Evolutionary conservation across 257 asterid genomes (phyloP).

Genomic region (Rauvolfia tetraphylla): DNA sequence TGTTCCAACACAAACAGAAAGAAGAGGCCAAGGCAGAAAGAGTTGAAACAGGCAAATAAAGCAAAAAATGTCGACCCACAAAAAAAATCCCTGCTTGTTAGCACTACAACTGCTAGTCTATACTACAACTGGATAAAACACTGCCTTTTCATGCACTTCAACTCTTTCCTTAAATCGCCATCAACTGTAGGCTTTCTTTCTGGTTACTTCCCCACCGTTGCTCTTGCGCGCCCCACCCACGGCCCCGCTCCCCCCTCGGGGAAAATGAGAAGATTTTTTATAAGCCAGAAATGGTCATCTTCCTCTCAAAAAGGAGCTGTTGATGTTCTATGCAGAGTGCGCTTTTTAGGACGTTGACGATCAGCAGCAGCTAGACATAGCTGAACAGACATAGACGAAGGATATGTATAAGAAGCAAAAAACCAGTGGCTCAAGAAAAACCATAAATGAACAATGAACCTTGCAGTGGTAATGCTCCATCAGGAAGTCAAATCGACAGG

Average conservation of each 20-base stretch:
- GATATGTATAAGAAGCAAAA: background rate
- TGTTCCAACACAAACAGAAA: background rate
- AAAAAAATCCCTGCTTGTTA: background rate
- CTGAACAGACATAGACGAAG: constrained; percentile 29
- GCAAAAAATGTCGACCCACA: background rate
- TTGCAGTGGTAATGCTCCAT: background rate
- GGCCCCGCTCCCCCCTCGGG: background rate
- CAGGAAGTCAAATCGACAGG: background rate
- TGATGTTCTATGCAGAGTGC: constrained; percentile 40
- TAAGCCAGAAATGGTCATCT: constrained; percentile 1
- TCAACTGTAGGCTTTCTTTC: background rate
- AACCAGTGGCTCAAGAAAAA: background rate
- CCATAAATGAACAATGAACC: background rate
- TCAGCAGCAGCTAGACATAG: constrained; percentile 34
- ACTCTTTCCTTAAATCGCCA: constrained; percentile 3
- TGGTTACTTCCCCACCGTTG: too few species aligned
- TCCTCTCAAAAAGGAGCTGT: constrained; percentile 56
- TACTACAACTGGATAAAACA: background rate
- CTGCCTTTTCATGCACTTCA: background rate
- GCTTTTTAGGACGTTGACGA: constrained; percentile 36
- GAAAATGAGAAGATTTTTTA: background rate
- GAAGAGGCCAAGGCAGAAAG: background rate
- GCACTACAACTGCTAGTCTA: background rate
- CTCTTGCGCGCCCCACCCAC: too few species aligned
- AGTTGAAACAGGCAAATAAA: background rate